Conservation (phyloP, 768 basidiomycete genomes). For the Imleria badia region DNA sequence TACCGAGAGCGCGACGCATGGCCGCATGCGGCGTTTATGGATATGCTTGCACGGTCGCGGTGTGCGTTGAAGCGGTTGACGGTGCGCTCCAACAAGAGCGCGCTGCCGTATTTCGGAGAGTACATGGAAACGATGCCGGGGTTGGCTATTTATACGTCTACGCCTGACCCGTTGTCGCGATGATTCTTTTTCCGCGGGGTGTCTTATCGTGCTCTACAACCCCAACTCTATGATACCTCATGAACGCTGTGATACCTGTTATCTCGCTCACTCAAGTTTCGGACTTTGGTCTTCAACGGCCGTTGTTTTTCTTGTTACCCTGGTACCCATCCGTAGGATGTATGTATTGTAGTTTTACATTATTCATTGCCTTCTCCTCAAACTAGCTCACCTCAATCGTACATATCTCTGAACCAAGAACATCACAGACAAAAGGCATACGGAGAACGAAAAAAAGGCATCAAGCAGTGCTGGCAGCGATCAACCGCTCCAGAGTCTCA, state of each 20-base stretch:
- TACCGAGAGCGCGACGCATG: constrained; percentile 29
- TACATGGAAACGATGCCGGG: constrained; percentile 23
- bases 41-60: constrained; percentile 24
- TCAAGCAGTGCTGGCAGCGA: background rate
- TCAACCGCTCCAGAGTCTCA: background rate
- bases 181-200: background rate
- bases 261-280: no score
- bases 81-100: constrained; percentile 26
- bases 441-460: background rate
- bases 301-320: no score
- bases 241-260: no score
- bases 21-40: constrained; percentile 28
- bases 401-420: background rate
- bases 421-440: background rate
- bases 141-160: constrained; percentile 17
- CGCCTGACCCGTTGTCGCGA: background rate
- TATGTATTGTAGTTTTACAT: constrained; percentile 1
- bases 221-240: background rate
- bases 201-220: background rate
- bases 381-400: background rate
- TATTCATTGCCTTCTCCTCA: background rate
- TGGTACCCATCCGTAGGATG: background rate
- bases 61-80: constrained; percentile 24
- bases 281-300: no score
- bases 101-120: constrained; percentile 20